Conservation (phyloP, 306 rosid species). For the Prunus mira region DNA sequence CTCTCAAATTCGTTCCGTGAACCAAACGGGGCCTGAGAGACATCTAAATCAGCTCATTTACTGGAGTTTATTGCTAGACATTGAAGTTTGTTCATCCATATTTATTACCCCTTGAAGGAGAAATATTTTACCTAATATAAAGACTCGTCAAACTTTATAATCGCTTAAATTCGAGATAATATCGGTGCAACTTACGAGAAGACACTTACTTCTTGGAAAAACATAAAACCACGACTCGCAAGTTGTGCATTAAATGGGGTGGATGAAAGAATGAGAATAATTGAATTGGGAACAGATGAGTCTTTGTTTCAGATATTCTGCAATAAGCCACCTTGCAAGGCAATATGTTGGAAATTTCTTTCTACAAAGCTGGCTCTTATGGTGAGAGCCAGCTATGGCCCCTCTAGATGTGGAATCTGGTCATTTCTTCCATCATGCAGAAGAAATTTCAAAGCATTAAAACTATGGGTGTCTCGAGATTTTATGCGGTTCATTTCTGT, state of each 20-base stretch:
- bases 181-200: background rate
- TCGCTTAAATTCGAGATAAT: background rate
- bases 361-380: background rate
- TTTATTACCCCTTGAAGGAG: too few relatives aligned
- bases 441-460: background rate
- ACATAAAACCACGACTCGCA: constrained; percentile 1
- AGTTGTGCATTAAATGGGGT: background rate
- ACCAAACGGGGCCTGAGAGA: too few relatives aligned
- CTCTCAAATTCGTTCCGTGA: too few relatives aligned
- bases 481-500: background rate
- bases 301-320: background rate
- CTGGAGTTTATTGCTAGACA: too few relatives aligned
- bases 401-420: background rate
- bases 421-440: background rate
- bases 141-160: background rate
- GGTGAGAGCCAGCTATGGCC: background rate
- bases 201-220: background rate
- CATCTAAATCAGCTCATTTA: too few relatives aligned
- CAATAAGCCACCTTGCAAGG: background rate
- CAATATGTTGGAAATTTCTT: background rate
- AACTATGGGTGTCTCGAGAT: background rate
- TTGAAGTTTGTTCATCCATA: too few relatives aligned
- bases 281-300: background rate
- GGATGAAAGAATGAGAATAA: too few relatives aligned
- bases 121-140: too few relatives aligned